phyloP scores from a whole-genome alignment of 345 rosid species.

The Eucalyptus leucophloia region DNA sequence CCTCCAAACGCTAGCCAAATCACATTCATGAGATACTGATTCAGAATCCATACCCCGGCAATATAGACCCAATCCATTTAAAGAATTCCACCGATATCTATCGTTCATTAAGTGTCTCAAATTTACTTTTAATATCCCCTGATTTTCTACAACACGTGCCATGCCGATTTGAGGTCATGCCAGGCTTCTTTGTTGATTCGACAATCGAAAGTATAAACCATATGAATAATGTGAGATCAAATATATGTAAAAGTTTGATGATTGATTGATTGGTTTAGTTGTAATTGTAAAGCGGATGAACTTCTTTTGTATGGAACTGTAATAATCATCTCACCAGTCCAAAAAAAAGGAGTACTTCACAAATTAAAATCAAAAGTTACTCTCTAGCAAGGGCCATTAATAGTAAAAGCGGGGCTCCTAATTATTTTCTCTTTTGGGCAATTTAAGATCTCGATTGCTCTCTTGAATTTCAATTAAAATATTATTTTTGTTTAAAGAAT shows the following conservation, averaged over 20 bases:
- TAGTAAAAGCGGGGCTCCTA: not conserved
- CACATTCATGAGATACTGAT: accelerated
- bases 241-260: not conserved
- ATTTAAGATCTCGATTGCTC: not conserved
- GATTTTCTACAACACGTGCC: not conserved
- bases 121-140: accelerated
- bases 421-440: not conserved
- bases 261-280: not conserved
- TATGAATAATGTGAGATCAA: not conserved
- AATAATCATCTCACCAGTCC: not conserved
- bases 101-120: accelerated
- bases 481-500: not conserved
- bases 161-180: not conserved
- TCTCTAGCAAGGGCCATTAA: not conserved
- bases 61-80: not conserved
- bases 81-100: accelerated
- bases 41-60: not conserved
- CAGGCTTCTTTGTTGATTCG: not conserved
- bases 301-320: not conserved
- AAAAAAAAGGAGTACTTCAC: not conserved
- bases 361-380: not conserved
- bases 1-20: not conserved
- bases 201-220: not conserved
- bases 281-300: accelerated
- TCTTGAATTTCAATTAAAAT: not conserved